Percentiles rank a stretch among this genome's conserved stretches.
phyloP scores from a whole-genome alignment of 2,329 filamentous ascomycete species.

The Aspergillus sp. region DNA sequence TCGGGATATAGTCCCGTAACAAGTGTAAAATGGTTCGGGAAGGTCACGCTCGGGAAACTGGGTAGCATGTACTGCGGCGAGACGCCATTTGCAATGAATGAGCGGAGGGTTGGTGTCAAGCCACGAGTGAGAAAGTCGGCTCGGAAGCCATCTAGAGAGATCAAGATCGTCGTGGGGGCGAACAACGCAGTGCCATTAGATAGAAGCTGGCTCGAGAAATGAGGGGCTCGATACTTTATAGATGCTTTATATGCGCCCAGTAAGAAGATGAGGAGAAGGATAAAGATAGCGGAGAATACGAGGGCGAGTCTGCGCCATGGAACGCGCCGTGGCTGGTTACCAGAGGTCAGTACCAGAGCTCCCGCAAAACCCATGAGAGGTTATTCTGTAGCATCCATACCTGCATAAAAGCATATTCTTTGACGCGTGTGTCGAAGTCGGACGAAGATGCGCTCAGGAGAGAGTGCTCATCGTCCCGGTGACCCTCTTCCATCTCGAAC shows the following conservation, averaged over 20 bases:
- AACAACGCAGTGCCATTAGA: slow-evolving; percentile 88
- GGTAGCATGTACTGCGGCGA: slow-evolving; percentile 92
- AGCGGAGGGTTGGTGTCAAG: slow-evolving; percentile 77
- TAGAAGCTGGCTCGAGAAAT: slow-evolving; percentile 34
- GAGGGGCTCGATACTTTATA: slow-evolving; percentile 33
- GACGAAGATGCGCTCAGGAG: slow-evolving; percentile 36
- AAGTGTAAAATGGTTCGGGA: slow-evolving; percentile 93
- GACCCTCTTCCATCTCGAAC: slow-evolving; percentile 87
- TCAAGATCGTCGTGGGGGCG: slow-evolving; percentile 85
- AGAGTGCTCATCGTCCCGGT: slow-evolving; percentile 43
- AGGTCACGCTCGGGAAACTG: slow-evolving; percentile 94
- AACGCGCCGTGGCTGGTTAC: slow-evolving; percentile 23
- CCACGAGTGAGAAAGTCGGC: slow-evolving; percentile 86
- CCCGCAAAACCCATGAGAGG: neutral
- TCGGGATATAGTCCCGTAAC: slow-evolving; percentile 92
- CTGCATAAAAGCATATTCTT: slow-evolving; percentile 33
- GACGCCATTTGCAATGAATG: slow-evolving; percentile 78
- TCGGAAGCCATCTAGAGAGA: slow-evolving; percentile 93
- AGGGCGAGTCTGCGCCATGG: slow-evolving; percentile 41
- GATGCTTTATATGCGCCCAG: slow-evolving; percentile 62
- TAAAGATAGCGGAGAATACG: slow-evolving; percentile 48
- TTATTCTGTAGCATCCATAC: slow-evolving; percentile 17
- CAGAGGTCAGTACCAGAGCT: neutral
- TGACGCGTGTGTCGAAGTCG: slow-evolving; percentile 50
- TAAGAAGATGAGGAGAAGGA: slow-evolving; percentile 58